These are phyloP conservation scores for Rhodotorula kratochvilovae DNA, from an alignment of 768 basidiomycete species.

Conservation along the genomic window DNA sequence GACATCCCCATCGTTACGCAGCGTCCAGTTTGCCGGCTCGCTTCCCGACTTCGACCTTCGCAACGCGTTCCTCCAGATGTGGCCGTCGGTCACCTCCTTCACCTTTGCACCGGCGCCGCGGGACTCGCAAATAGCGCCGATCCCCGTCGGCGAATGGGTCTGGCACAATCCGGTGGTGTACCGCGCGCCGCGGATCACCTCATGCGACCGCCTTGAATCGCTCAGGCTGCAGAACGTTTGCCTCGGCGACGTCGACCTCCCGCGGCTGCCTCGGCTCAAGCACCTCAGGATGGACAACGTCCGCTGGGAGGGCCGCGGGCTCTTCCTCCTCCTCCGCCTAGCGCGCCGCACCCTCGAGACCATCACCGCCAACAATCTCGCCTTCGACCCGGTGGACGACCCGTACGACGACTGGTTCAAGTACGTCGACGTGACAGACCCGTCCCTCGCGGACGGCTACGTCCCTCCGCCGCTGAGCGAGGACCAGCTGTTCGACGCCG, in stretches of 20 bases:
- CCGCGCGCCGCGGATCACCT: too few relatives aligned
- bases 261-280: not conserved
- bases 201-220: not conserved
- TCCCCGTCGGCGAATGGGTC: not conserved
- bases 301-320: conserved; percentile 8
- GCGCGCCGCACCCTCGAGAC: conserved; percentile 19
- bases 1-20: not conserved
- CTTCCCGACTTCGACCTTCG: not conserved
- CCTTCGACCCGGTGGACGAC: not conserved
- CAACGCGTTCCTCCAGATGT: not conserved
- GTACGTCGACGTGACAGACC: conserved; percentile 16
- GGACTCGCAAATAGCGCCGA: too few relatives aligned
- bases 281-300: not conserved
- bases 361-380: not conserved
- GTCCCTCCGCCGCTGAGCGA: not conserved
- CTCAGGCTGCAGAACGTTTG: not conserved
- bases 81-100: not conserved
- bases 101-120: not conserved
- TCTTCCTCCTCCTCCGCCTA: conserved; percentile 24
- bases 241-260: conserved; percentile 5
- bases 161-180: not conserved
- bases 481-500: not conserved
- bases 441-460: not conserved
- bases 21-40: not conserved
- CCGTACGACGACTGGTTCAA: not conserved